Evolutionary conservation across 495 filamentous ascomycete species (phyloP), one percentile per base, ranked within the genome.

Genomic region (Hyaloscypha variabilis): DNA sequence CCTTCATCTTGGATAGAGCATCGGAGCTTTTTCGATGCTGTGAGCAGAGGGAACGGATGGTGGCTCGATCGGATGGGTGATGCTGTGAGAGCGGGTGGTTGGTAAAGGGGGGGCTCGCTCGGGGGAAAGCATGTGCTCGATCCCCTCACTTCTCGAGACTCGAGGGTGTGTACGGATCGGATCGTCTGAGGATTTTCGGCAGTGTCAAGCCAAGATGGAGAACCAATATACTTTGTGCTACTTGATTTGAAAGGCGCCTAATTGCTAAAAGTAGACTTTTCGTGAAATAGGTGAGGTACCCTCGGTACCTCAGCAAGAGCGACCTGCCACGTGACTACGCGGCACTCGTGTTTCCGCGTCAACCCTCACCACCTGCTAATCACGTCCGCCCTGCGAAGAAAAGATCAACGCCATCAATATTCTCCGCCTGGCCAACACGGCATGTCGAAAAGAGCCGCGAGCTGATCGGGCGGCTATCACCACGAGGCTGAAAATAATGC

Each of bases 41-140:
- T 62, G 60, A 62, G 29, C 50, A 14, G n/a, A 54, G 49, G 60
- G 60, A 62, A 39, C 28, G 26, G 60, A 52, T 49, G 54, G 51
- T n/a, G 49, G 21, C 39, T 14, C 11, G 39, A 19, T 46, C 39
- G 39, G 28, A 58, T 36, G 39, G 28, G 34, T 36, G 42, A 61
- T 61, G 58, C 39, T 24, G 58, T 60, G n/a, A 29, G 36, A 61
- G 26, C 51, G 58, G 39, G 39, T 34, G 58, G 58, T 29, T 25
- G 51, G 49, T n/a, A n/a, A n/a, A n/a, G n/a, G 31, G 31, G 1
- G 31, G 31, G 31, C 31, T 6, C 8, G 8, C 13, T 13, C 6
- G 13, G 31, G 2, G 31, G 31, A 13, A 34, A 34, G 31, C 31
- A 34, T 1, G 31, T 34, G 31, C 31, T 34, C 31, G 30, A 34